A percentile compares a stretch with the other conserved stretches of the same genome.
phyloP scores from a whole-genome alignment of 1,284 basidiomycete genomes.

The Papiliotrema flavescens region DNA sequence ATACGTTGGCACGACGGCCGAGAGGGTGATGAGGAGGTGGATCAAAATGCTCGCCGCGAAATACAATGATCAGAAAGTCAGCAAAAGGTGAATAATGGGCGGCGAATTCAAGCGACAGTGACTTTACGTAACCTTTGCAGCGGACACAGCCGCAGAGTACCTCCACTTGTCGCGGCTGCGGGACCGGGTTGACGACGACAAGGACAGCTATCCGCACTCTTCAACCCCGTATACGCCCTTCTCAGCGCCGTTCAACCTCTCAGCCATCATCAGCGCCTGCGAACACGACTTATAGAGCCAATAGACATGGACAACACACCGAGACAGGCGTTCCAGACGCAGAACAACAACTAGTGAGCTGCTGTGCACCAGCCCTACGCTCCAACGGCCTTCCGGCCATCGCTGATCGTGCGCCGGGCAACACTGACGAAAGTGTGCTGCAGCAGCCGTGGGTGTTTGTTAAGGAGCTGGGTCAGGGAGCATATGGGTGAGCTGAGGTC shows the following conservation, averaged over 20 bases:
- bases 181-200: too few relatives aligned
- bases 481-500: constrained; percentile 62
- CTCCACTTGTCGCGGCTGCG: too few relatives aligned
- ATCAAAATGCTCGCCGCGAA: background rate
- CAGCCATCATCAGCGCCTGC: background rate
- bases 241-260: background rate
- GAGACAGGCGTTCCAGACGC: constrained; percentile 45
- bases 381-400: background rate
- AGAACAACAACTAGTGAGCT: constrained; percentile 47
- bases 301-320: constrained; percentile 46
- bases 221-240: too few relatives aligned
- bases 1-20: background rate
- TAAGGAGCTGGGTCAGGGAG: constrained; percentile 92
- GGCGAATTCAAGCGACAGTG: too few relatives aligned
- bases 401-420: background rate
- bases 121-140: background rate
- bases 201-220: too few relatives aligned
- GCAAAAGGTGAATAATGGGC: too few relatives aligned
- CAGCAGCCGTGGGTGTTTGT: constrained; percentile 89
- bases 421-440: constrained; percentile 56
- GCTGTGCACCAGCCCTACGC: background rate
- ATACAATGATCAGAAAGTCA: too few relatives aligned
- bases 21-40: background rate
- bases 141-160: background rate
- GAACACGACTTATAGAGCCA: background rate